These are phyloP conservation scores for Haematococcus lacustris DNA, from an alignment of 139 green algal genomes.

Conservation along the genomic window DNA sequence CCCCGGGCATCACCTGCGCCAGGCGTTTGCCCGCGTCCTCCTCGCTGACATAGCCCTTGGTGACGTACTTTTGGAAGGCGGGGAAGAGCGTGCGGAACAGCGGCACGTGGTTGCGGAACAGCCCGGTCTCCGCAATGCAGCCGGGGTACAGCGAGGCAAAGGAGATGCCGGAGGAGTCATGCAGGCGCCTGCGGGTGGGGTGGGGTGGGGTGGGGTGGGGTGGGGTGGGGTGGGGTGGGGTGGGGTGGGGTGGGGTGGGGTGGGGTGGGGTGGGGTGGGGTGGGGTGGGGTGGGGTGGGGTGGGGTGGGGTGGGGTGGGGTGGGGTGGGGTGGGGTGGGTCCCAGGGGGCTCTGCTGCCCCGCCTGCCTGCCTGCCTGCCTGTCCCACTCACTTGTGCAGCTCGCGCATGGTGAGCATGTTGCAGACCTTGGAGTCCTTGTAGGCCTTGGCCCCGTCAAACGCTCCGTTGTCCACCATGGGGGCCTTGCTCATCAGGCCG, in stretches of 20 bases:
- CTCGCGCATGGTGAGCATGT: conserved; percentile 94
- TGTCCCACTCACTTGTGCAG: conserved; percentile 51
- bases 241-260: too few relatives aligned
- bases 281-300: too few relatives aligned
- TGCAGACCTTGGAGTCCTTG: conserved; percentile 95
- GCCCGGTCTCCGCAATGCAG: conserved; percentile 89
- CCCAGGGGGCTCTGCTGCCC: too few relatives aligned
- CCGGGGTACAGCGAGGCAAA: conserved; percentile 91
- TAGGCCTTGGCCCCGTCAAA: conserved; percentile 95
- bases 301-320: too few relatives aligned
- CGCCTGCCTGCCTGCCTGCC: too few relatives aligned
- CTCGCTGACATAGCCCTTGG: conserved; percentile 85
- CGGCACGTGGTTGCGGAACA: conserved; percentile 83
- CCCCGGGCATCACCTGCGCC: too few relatives aligned
- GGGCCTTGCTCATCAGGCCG: conserved; percentile 46
- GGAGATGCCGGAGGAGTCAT: conserved; percentile 68
- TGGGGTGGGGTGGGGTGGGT: too few relatives aligned
- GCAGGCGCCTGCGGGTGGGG: conserved; percentile 54
- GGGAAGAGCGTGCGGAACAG: conserved; percentile 87
- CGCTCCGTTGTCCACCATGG: conserved; percentile 83
- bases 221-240: too few relatives aligned
- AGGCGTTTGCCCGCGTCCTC: conserved; percentile 82
- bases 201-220: too few relatives aligned
- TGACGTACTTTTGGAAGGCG: conserved; percentile 92
- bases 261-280: too few relatives aligned